Base-by-base conservation (phyloP, 176 grass and related monocot species). In the Paspalum vaginatum region DNA sequence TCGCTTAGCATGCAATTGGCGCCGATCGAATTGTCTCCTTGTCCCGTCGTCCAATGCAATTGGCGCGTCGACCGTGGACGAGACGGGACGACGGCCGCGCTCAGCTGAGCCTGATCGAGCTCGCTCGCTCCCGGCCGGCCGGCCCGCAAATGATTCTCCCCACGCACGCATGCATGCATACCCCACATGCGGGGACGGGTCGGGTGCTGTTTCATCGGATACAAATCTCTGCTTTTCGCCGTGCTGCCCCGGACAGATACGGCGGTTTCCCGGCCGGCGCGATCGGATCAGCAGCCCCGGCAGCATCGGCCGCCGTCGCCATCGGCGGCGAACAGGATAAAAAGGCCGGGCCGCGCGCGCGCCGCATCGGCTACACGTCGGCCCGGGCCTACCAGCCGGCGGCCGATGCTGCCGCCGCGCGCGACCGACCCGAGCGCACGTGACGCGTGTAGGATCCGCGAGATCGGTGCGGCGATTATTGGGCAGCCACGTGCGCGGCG, bases 291-390 rank as follows among this genome's bases (percentile, higher is more conserved):
- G 32, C 32, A 32, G 32, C 32, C 32, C 32, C 32, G 32, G 76
- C 27, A 78, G 61, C 76, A 79, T 53, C 76, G 7, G 61, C 66
- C 57, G 57, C 45, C 37, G 61, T 87, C 85, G 63, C 85, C 63
- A 8, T 87, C 63, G 68, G 18, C 63, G 55, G 78, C 72, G 9
- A 69, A 64, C 76, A 89, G 41, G 81, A 89, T 85, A 89, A 39
- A 80, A 85, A 85, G 81, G 51, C 27, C 15, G 21, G 8, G 9
- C 5, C 55, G 12, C 8, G 25, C 9, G 47, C 43, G 72, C 64
- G 57, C 65, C 16, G 59, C 48, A 57, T n/a, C 11, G 32, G 68
- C 44, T 6, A 52, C 76, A 80, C 81, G 49, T 85, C 62, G 70
- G 69, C 21, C 39, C 43, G 62, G 70, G 61, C 81, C 76, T 38